phyloP scores from a whole-genome alignment of 2,329 filamentous ascomycete genomes.

The Beauveria pseudobassiana region DNA sequence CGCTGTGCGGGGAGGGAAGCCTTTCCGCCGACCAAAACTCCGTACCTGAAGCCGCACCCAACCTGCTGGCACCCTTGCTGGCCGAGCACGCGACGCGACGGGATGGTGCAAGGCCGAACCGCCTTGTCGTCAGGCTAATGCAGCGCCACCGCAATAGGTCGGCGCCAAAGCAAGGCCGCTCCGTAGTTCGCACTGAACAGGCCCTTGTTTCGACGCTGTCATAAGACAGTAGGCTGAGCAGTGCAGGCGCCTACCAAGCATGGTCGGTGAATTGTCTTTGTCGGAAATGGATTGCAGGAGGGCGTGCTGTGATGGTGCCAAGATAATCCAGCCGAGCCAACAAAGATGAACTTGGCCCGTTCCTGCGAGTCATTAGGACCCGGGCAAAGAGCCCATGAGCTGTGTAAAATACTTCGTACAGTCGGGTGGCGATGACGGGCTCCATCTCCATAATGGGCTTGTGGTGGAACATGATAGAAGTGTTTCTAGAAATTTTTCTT shows the following conservation, averaged over 20 bases:
- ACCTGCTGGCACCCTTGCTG: neutral
- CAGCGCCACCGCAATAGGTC: neutral
- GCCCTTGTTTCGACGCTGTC: neutral
- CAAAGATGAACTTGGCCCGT: no score
- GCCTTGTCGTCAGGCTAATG: neutral
- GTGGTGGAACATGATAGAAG: no score
- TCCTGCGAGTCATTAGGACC: no score
- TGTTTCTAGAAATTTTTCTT: no score
- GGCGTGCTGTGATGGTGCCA: neutral
- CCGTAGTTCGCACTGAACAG: neutral
- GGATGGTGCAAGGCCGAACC: neutral
- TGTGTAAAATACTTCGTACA: no score
- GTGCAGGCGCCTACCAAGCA: neutral
- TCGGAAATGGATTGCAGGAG: no score
- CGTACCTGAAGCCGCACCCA: no score
- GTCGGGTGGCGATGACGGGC: no score
- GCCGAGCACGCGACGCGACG: neutral
- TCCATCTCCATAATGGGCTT: no score
- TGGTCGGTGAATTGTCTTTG: neutral
- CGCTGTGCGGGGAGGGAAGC: neutral
- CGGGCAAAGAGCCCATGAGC: no score
- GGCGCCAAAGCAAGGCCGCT: neutral
- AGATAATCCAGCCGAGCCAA: no score
- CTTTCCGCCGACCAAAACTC: neutral
- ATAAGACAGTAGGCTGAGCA: neutral